These are phyloP conservation scores for Aegilops tauschii DNA, from an alignment of 176 grass and related monocot genomes.

Conservation along the genomic window DNA sequence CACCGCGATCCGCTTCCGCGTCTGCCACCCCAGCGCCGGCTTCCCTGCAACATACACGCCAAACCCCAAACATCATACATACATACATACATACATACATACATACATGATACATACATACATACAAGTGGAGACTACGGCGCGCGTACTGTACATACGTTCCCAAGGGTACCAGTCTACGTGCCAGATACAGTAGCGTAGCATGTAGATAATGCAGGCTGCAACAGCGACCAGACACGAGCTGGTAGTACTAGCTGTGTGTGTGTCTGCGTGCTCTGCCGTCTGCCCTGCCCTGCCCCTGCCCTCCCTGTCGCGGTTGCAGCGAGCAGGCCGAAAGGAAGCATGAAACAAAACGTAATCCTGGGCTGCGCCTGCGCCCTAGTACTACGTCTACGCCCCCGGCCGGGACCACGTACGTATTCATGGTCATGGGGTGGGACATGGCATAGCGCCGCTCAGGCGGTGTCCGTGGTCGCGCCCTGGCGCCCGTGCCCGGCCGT, in stretches of 20 bases:
- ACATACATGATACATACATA: no score
- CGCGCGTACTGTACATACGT: no score
- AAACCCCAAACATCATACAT: no score
- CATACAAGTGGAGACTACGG: no score
- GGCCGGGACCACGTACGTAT: background rate
- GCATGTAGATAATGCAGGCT: background rate
- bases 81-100: no score
- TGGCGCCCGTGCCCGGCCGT: background rate
- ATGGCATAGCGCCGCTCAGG: no score
- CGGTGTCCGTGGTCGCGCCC: background rate
- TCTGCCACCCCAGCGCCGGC: slow-evolving; percentile 66
- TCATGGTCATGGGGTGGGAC: no score
- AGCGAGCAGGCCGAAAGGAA: background rate
- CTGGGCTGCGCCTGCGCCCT: background rate
- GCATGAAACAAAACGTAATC: slow-evolving; percentile 4
- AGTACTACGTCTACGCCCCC: background rate
- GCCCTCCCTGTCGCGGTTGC: background rate
- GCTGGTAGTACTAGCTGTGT: background rate
- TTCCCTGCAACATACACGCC: slow-evolving; percentile 28
- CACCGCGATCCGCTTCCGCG: slow-evolving; percentile 68
- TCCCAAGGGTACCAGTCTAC: background rate
- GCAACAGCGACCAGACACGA: slow-evolving; percentile 1
- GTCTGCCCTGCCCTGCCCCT: background rate
- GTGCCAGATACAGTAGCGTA: background rate
- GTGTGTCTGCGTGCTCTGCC: background rate